These are phyloP conservation scores for Lactarius sp. DNA, from an alignment of 768 basidiomycete species.

Conservation along the genomic window DNA sequence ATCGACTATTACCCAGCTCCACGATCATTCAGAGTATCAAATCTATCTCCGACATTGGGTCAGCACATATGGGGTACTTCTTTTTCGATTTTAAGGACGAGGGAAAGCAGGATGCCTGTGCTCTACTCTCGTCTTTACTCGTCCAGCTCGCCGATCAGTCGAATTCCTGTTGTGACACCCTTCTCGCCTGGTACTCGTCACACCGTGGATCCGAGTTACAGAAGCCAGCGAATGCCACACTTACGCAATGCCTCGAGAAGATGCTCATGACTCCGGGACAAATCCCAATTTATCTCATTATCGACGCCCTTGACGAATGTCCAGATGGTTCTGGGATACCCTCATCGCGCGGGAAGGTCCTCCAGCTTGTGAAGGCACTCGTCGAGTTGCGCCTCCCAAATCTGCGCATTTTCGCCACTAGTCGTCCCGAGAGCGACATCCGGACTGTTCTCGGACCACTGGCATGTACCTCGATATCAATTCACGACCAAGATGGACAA, in stretches of 20 bases:
- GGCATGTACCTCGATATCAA: not conserved
- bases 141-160: constrained; percentile 5
- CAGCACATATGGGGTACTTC: not conserved
- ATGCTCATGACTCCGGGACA: not conserved
- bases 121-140: not conserved
- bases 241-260: not conserved
- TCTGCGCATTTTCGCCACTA: not conserved
- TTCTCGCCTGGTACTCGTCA: not conserved
- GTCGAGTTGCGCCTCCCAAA: not conserved
- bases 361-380: not conserved
- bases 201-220: not conserved
- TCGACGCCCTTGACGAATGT: constrained; percentile 6
- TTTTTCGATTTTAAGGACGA: not conserved
- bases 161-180: not conserved
- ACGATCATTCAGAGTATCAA: not conserved
- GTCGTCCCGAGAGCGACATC: not conserved
- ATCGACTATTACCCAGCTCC: not conserved
- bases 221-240: not conserved
- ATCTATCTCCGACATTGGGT: not conserved
- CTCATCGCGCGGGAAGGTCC: not conserved
- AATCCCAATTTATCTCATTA: not conserved
- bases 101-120: not conserved
- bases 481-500: constrained; percentile 2
- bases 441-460: not conserved
- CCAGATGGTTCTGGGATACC: not conserved